phyloP scores from a whole-genome alignment of 805 yeast genomes.

The Metschnikowia proteae region DNA sequence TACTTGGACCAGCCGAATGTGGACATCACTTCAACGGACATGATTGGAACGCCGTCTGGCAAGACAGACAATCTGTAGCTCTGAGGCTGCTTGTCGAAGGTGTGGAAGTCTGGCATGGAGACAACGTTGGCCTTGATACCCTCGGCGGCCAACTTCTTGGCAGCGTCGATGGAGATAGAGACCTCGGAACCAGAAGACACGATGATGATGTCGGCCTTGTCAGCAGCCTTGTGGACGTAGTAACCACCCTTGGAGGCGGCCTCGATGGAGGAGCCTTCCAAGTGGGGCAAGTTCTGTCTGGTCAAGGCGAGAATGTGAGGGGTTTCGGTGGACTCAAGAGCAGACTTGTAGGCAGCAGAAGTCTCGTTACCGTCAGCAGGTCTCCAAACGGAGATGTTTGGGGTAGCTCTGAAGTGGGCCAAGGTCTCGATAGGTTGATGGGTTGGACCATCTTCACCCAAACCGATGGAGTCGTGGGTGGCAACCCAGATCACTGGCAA shows the following conservation, averaged over 20 bases:
- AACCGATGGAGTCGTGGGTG: constrained; percentile 85
- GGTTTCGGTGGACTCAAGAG: constrained; percentile 57
- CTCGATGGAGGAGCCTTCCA: constrained; percentile 88
- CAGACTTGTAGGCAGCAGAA: constrained; percentile 73
- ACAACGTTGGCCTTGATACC: constrained; percentile 81
- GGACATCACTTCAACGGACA: constrained; percentile 91
- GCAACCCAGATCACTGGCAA: constrained; percentile 86
- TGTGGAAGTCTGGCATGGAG: constrained; percentile 87
- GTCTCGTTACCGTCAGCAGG: constrained; percentile 91
- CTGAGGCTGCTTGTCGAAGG: constrained; percentile 78
- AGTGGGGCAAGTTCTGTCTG: constrained; percentile 89
- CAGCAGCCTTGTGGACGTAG: constrained; percentile 46
- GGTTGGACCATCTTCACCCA: constrained; percentile 93
- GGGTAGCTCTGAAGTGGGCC: constrained; percentile 81
- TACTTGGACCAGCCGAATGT: constrained; percentile 92
- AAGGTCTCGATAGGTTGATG: constrained; percentile 89
- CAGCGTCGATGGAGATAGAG: constrained; percentile 73
- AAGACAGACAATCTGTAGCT: constrained; percentile 82
- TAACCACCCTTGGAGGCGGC: constrained; percentile 95
- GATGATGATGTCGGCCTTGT: constrained; percentile 64
- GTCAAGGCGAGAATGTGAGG: constrained; percentile 76
- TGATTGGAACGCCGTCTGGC: constrained; percentile 91
- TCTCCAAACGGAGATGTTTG: constrained; percentile 84
- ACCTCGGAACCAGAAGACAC: constrained; percentile 97
- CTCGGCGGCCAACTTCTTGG: constrained; percentile 60